These are phyloP conservation scores for Colletotrichum salicis DNA, from an alignment of 2,329 filamentous ascomycete genomes.

Conservation along the genomic window DNA sequence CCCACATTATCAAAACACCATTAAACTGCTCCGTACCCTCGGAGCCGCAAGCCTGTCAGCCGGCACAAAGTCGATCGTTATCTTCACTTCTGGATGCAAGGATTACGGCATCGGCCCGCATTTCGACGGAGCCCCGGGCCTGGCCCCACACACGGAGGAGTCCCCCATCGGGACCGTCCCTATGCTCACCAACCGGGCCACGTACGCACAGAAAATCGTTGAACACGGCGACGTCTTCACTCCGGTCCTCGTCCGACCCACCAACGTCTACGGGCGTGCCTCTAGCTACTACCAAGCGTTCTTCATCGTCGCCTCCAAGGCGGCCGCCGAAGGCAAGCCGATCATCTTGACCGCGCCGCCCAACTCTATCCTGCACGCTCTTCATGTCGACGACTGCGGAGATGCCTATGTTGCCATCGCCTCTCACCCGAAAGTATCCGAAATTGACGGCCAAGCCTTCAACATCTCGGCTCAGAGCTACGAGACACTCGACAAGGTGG, in stretches of 20 bases:
- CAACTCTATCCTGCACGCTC: slow-evolving; percentile 55
- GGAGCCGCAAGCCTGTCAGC: slow-evolving; percentile 45
- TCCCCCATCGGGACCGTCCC: slow-evolving; percentile 48
- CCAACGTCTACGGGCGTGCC: slow-evolving; percentile 57
- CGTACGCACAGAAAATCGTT: slow-evolving; percentile 48
- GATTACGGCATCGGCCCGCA: slow-evolving; percentile 55
- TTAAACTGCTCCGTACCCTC: slow-evolving; percentile 47
- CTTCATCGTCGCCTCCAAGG: slow-evolving; percentile 48
- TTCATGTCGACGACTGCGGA: slow-evolving; percentile 61
- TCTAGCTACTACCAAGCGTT: slow-evolving; percentile 56
- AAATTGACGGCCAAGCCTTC: slow-evolving; percentile 52
- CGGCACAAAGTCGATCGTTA: slow-evolving; percentile 52
- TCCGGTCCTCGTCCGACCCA: slow-evolving; percentile 56
- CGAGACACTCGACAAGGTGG: slow-evolving; percentile 55
- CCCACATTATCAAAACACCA: slow-evolving; percentile 50
- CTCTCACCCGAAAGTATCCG: slow-evolving; percentile 43
- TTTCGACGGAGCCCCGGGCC: slow-evolving; percentile 46
- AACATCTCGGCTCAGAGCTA: slow-evolving; percentile 58
- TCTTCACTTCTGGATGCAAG: slow-evolving; percentile 61
- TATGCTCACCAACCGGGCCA: slow-evolving; percentile 44
- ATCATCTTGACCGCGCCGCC: slow-evolving; percentile 48
- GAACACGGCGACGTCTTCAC: slow-evolving; percentile 53
- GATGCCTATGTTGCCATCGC: slow-evolving; percentile 60
- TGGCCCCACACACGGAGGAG: slow-evolving; percentile 55
- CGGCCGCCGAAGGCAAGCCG: slow-evolving; percentile 8